Conservation (phyloP, 2,329 filamentous ascomycete species). For the Bipolaris sorokiniana region DNA sequence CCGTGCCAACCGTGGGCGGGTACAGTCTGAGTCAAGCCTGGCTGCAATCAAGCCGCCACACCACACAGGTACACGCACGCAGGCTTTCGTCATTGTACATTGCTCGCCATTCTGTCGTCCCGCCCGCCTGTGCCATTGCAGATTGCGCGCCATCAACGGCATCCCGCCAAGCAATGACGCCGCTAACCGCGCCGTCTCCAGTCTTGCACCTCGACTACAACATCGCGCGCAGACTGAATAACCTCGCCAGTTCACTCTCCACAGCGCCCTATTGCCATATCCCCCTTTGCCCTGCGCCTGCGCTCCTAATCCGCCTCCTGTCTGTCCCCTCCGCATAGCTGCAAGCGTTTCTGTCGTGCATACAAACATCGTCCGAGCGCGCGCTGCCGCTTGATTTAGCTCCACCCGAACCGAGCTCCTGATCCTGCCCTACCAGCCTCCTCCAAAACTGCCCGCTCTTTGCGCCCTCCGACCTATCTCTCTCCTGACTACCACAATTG, state of each 20-base stretch:
- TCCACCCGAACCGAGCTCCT: slow-evolving; percentile 32
- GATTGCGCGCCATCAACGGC: slow-evolving; percentile 11
- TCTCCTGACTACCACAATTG: slow-evolving; percentile 23
- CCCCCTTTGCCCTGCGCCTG: slow-evolving; percentile 13
- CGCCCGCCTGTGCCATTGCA: not conserved
- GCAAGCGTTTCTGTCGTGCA: slow-evolving; percentile 24
- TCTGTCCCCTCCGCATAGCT: slow-evolving; percentile 10
- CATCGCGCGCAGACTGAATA: slow-evolving; percentile 22
- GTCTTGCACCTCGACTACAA: slow-evolving; percentile 14
- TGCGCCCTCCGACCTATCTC: slow-evolving; percentile 38
- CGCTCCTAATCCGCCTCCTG: slow-evolving; percentile 20
- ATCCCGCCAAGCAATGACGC: slow-evolving; percentile 18
- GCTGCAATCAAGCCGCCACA: slow-evolving; percentile 21
- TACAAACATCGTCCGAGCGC: slow-evolving; percentile 31
- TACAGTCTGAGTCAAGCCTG: not conserved
- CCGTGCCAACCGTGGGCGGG: slow-evolving; percentile 15
- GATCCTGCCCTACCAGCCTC: slow-evolving; percentile 32
- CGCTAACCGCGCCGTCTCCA: slow-evolving; percentile 19
- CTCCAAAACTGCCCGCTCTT: slow-evolving; percentile 23
- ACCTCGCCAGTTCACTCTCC: slow-evolving; percentile 26
- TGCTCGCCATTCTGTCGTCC: not conserved
- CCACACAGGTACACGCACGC: not conserved
- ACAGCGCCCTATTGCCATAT: slow-evolving; percentile 11
- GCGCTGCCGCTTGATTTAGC: slow-evolving; percentile 31
- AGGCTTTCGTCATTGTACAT: slow-evolving; percentile 29